A percentile compares a stretch with the other conserved stretches of the same genome.
These are phyloP conservation scores for Xenosphaeropsis pyriputrescens DNA, from an alignment of 2,329 filamentous ascomycete genomes.

Conservation along the genomic window DNA sequence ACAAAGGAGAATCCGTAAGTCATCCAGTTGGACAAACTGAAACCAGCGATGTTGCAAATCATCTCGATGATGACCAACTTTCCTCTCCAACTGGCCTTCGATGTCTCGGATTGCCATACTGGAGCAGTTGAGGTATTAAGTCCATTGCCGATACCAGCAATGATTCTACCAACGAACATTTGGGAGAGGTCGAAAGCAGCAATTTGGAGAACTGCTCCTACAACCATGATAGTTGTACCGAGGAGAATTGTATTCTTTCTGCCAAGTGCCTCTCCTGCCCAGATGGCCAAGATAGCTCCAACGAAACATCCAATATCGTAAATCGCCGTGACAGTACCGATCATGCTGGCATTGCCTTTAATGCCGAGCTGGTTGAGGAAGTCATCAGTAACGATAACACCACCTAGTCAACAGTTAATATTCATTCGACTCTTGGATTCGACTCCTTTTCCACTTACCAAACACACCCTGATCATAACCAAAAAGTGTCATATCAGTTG, in stretches of 20 bases:
- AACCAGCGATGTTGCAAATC: conserved; percentile 30
- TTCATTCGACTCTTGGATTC: neutral
- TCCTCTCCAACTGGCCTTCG: conserved; percentile 25
- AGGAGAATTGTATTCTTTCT: conserved; percentile 3
- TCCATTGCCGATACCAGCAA: conserved; percentile 7
- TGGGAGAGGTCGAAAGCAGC: conserved; percentile 19
- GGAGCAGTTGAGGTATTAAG: conserved; percentile 20
- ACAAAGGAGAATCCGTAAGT: conserved; percentile 38
- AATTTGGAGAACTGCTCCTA: conserved; percentile 12
- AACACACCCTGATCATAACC: conserved; percentile 35
- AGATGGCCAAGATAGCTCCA: neutral
- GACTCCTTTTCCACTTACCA: conserved; percentile 2
- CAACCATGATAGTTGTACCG: neutral
- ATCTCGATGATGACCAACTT: conserved; percentile 25
- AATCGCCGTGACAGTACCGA: conserved; percentile 24
- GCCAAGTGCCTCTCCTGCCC: conserved; percentile 1
- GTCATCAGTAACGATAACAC: conserved; percentile 29
- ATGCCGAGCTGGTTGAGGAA: conserved; percentile 23
- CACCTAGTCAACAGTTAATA: conserved; percentile 9
- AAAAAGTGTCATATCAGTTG: conserved; percentile 26
- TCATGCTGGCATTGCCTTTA: conserved; percentile 18
- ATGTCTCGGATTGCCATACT: conserved; percentile 28
- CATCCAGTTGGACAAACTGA: conserved; percentile 42
- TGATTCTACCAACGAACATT: conserved; percentile 24
- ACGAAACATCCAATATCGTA: conserved; percentile 23